A percentile compares a stretch with the other conserved stretches of the same genome.
Conservation (phyloP, 148 eudicot species). For the Dianthus caryophyllus region DNA sequence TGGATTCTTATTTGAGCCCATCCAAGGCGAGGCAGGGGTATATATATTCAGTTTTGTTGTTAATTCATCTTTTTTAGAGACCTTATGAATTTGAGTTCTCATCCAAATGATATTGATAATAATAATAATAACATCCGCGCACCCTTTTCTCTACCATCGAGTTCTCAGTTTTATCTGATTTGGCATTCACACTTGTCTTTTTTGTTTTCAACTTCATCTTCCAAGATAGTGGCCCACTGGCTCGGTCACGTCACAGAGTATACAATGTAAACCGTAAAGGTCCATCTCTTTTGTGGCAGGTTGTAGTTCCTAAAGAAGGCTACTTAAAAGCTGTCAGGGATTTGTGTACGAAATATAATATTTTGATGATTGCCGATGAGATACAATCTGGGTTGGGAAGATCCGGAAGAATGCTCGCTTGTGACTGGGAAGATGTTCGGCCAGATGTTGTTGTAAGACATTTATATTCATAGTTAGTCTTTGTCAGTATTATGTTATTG, state of each 20-base stretch:
- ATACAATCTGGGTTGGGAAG: slow-evolving; percentile 96
- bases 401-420: slow-evolving; percentile 90
- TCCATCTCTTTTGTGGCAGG: slow-evolving; percentile 40
- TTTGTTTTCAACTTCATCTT: not conserved
- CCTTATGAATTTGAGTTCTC: not conserved
- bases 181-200: not conserved
- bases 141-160: not conserved
- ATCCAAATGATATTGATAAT: no score
- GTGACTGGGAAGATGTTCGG: slow-evolving; percentile 95
- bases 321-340: slow-evolving; percentile 85
- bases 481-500: not conserved
- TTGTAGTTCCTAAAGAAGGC: slow-evolving; percentile 83
- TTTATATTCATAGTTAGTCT: not conserved
- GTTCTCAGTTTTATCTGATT: not conserved
- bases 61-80: not conserved
- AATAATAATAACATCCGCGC: no score
- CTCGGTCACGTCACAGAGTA: not conserved
- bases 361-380: slow-evolving; percentile 98
- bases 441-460: slow-evolving; percentile 74
- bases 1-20: slow-evolving; percentile 96
- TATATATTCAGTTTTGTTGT: slow-evolving; percentile 23
- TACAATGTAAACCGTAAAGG: not conserved
- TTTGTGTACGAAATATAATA: slow-evolving; percentile 75
- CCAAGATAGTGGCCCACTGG: not conserved
- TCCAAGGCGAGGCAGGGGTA: slow-evolving; percentile 99